Evolutionary conservation across 2,329 filamentous ascomycete species (phyloP).

Genomic region (Didymella exigua): DNA sequence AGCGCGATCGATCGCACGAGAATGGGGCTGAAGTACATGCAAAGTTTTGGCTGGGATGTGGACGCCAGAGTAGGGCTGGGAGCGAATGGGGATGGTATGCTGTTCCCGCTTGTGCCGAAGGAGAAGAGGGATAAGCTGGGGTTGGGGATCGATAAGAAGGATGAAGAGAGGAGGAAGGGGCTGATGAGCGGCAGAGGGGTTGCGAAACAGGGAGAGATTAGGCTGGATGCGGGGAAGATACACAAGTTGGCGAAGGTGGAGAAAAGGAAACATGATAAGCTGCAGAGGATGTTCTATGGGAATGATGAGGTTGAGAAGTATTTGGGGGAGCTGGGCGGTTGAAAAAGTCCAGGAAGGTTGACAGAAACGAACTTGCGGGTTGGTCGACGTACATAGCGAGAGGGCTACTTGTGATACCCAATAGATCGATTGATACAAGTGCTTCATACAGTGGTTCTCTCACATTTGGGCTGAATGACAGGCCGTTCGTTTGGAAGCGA

Average conservation of each 20-base stretch:
- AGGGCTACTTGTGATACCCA: no score
- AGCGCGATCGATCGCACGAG: constrained; percentile 72
- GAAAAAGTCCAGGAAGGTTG: neutral
- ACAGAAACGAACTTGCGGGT: no score
- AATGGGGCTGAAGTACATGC: constrained; percentile 71
- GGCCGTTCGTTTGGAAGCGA: no score
- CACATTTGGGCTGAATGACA: no score
- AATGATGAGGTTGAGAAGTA: constrained; percentile 79
- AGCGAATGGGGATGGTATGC: constrained; percentile 68
- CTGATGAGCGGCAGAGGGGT: constrained; percentile 37
- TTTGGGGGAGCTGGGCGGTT: constrained; percentile 54
- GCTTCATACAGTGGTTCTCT: no score
- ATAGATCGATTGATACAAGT: no score
- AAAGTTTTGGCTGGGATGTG: constrained; percentile 74
- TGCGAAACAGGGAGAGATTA: constrained; percentile 35
- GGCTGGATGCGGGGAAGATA: constrained; percentile 72
- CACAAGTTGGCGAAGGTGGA: constrained; percentile 66
- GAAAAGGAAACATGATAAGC: constrained; percentile 65
- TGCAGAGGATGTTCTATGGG: constrained; percentile 75
- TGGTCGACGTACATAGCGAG: no score
- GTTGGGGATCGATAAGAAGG: constrained; percentile 62
- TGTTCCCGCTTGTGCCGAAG: constrained; percentile 74
- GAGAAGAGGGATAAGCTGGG: constrained; percentile 78
- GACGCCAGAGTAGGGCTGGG: constrained; percentile 76
- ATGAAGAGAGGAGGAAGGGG: constrained; percentile 47